phyloP scores from a whole-genome alignment of 2,329 filamentous ascomycete genomes.

The Epichloe scottii region DNA sequence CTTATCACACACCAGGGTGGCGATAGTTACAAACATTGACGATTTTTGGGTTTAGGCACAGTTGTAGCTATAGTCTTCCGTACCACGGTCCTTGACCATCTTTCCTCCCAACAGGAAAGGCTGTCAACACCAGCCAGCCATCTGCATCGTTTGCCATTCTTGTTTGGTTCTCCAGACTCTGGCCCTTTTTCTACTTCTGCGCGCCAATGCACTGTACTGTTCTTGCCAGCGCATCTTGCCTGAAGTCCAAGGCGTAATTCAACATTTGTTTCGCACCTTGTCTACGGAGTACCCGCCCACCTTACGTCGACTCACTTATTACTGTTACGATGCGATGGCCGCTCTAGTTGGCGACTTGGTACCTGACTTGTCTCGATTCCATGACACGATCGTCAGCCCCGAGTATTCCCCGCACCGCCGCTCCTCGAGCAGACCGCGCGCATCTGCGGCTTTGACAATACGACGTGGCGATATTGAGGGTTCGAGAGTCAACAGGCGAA shows the following conservation, averaged over 20 bases:
- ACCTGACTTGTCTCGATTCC: slow-evolving; percentile 58
- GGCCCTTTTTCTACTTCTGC: not conserved
- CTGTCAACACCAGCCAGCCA: not conserved
- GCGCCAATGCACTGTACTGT: not conserved
- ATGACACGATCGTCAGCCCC: slow-evolving; percentile 49
- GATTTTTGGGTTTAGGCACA: no score
- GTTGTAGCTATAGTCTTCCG: no score
- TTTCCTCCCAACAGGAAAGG: not conserved
- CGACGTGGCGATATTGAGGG: slow-evolving; percentile 10
- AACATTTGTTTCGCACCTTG: not conserved
- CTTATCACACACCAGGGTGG: no score
- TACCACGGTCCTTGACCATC: no score
- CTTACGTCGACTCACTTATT: not conserved
- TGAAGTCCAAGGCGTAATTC: not conserved
- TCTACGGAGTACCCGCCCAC: not conserved
- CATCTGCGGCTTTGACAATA: slow-evolving; percentile 8
- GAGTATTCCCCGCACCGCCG: slow-evolving; percentile 13
- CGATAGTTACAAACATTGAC: no score
- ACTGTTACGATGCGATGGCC: slow-evolving; percentile 40
- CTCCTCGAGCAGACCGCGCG: slow-evolving; percentile 17
- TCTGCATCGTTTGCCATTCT: not conserved
- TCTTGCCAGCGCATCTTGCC: slow-evolving; percentile 2
- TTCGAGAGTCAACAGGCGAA: not conserved
- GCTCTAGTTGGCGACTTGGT: slow-evolving; percentile 59
- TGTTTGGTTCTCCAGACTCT: not conserved